Conservation (phyloP, 495 filamentous ascomycete genomes). For the Lasiosphaeria ovina region DNA sequence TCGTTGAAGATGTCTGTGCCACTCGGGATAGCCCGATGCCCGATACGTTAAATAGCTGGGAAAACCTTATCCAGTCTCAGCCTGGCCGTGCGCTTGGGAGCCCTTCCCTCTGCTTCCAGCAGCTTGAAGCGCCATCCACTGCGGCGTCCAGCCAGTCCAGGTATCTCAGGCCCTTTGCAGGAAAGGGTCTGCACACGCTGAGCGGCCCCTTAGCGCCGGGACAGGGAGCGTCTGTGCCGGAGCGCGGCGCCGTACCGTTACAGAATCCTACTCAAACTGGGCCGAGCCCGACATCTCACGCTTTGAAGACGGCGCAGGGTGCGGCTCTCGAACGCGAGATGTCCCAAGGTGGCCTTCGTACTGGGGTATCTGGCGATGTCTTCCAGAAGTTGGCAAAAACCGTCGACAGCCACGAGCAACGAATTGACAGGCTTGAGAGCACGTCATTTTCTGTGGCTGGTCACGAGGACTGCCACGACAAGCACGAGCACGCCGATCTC, state of each 20-base stretch:
- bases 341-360: constrained; percentile 13
- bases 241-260: constrained; percentile 14
- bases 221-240: constrained; percentile 28
- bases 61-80: constrained; percentile 39
- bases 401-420: constrained; percentile 50
- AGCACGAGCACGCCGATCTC: constrained; percentile 55
- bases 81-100: constrained; percentile 20
- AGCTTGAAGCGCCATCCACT: constrained; percentile 47
- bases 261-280: constrained; percentile 13
- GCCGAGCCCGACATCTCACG: neutral
- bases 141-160: constrained; percentile 44
- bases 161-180: constrained; percentile 49
- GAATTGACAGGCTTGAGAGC: constrained; percentile 60
- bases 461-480: constrained; percentile 59
- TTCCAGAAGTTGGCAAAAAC: constrained; percentile 38
- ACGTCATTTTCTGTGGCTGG: constrained; percentile 55
- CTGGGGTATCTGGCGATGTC: constrained; percentile 22
- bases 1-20: constrained; percentile 20
- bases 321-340: constrained; percentile 12
- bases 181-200: constrained; percentile 48
- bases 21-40: constrained; percentile 40
- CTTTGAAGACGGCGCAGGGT: constrained; percentile 1
- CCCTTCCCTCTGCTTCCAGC: constrained; percentile 48
- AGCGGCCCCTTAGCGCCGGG: constrained; percentile 34
- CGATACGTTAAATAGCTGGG: constrained; percentile 51